Evolutionary conservation across 1,284 basidiomycete species (phyloP).

Genomic region (Papiliotrema laurentii): DNA sequence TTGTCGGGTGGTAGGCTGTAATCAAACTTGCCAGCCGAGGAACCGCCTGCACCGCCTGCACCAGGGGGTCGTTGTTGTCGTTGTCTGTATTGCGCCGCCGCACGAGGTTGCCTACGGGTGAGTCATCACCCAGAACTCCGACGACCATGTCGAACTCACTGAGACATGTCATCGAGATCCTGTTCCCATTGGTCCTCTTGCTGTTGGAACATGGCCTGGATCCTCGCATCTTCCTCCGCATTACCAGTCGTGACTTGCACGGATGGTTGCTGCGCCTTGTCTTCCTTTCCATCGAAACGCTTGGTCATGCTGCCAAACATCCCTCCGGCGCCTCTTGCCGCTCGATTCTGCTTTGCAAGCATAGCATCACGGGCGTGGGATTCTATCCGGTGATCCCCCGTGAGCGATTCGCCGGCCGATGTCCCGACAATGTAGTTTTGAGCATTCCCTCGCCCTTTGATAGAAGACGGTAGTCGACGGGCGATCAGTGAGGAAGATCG

Average conservation of each 20-base stretch:
- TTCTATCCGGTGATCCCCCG: slow-evolving; percentile 46
- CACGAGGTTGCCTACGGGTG: slow-evolving; percentile 7
- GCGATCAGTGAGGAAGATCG: slow-evolving; percentile 91
- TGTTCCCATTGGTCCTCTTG: slow-evolving; percentile 46
- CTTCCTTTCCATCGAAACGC: slow-evolving; percentile 83
- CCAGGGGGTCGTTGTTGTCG: slow-evolving; percentile 31
- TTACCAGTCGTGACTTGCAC: slow-evolving; percentile 41
- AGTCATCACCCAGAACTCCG: background rate
- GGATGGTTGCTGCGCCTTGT: slow-evolving; percentile 26
- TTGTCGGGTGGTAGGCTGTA: slow-evolving; percentile 51
- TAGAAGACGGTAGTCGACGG: slow-evolving; percentile 73
- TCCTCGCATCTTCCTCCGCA: slow-evolving; percentile 46
- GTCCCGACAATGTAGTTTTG: slow-evolving; percentile 72
- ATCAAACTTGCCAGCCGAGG: slow-evolving; percentile 28
- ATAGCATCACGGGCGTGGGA: slow-evolving; percentile 40
- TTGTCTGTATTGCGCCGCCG: slow-evolving; percentile 7
- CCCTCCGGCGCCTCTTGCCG: slow-evolving; percentile 24
- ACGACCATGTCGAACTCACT: slow-evolving; percentile 24
- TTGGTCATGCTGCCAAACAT: slow-evolving; percentile 62
- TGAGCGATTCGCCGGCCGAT: slow-evolving; percentile 35
- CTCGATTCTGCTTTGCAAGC: slow-evolving; percentile 36
- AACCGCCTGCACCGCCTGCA: slow-evolving; percentile 57
- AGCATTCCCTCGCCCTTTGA: slow-evolving; percentile 85
- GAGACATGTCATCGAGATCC: slow-evolving; percentile 45
- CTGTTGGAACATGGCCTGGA: slow-evolving; percentile 44